Evolutionary conservation across 495 filamentous ascomycete species (phyloP).

Genomic region (Penicillium nucicola): DNA sequence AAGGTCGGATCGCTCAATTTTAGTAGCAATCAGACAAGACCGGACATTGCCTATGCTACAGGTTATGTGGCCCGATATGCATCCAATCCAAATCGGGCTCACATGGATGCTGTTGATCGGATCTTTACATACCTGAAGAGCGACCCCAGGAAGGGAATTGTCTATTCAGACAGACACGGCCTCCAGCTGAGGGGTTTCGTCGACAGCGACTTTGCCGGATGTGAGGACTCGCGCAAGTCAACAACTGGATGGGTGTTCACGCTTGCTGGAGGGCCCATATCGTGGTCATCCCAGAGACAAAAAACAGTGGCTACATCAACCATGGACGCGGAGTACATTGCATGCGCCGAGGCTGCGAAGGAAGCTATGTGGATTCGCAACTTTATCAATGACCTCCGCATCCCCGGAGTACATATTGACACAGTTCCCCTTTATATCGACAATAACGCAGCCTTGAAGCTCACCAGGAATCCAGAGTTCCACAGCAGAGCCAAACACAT

Average conservation of each 20-base stretch:
- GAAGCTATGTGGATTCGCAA: too few species aligned
- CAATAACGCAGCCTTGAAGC: too few species aligned
- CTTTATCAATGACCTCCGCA: too few species aligned
- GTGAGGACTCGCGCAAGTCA: slow-evolving; percentile 1
- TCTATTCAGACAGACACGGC: background rate
- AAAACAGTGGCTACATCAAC: too few species aligned
- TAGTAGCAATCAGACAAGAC: background rate
- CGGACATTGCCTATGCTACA: background rate
- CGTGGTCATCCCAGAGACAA: too few species aligned
- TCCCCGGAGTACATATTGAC: too few species aligned
- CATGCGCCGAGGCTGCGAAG: too few species aligned
- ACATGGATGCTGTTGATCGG: slow-evolving; percentile 2
- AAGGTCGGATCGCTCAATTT: slow-evolving; percentile 5
- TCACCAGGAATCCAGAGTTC: too few species aligned
- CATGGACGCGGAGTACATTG: too few species aligned
- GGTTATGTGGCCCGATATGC: background rate
- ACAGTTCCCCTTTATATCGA: too few species aligned
- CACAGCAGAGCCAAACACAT: too few species aligned
- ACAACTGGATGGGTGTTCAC: slow-evolving; percentile 2
- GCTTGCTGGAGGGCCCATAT: background rate
- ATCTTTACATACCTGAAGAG: background rate
- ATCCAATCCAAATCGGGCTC: slow-evolving; percentile 1
- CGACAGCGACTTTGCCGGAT: slow-evolving; percentile 1
- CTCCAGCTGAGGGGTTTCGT: background rate
- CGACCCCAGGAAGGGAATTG: background rate